These are phyloP conservation scores for Trichocomaceae sp. DNA, from an alignment of 2,329 filamentous ascomycete genomes.

Conservation along the genomic window DNA sequence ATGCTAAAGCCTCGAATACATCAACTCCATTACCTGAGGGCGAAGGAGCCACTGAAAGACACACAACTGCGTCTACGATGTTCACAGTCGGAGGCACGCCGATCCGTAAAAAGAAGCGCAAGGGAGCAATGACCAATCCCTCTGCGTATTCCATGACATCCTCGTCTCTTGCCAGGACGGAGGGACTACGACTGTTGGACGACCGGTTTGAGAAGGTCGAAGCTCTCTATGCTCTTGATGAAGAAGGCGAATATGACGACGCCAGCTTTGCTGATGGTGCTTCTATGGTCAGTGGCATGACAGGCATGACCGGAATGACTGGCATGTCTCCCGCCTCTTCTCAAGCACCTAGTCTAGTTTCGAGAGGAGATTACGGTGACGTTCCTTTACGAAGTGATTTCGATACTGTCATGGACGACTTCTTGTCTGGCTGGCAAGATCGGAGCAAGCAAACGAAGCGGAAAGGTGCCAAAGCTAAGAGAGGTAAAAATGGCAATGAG, in stretches of 20 bases:
- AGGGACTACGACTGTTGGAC: slow-evolving; percentile 78
- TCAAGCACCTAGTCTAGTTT: slow-evolving; percentile 52
- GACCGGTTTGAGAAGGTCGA: slow-evolving; percentile 88
- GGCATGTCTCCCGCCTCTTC: slow-evolving; percentile 54
- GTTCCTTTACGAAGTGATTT: slow-evolving; percentile 69
- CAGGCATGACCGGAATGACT: slow-evolving; percentile 31
- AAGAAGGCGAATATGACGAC: slow-evolving; percentile 48
- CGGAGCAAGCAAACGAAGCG: slow-evolving; percentile 38
- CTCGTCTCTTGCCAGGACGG: slow-evolving; percentile 77
- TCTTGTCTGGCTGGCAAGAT: slow-evolving; percentile 59
- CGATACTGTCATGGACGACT: slow-evolving; percentile 86
- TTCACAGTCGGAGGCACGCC: slow-evolving; percentile 59
- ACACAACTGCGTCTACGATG: slow-evolving; percentile 39
- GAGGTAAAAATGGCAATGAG: slow-evolving; percentile 71
- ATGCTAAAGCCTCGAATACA: slow-evolving; percentile 41
- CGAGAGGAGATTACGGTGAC: slow-evolving; percentile 29
- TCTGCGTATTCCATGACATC: slow-evolving; percentile 90
- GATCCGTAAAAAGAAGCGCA: slow-evolving; percentile 78
- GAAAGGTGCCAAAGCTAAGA: slow-evolving; percentile 46
- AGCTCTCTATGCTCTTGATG: slow-evolving; percentile 65
- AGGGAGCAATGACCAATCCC: slow-evolving; percentile 81
- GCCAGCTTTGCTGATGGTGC: slow-evolving; percentile 31
- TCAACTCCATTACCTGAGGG: slow-evolving; percentile 23
- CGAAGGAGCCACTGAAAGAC: slow-evolving; percentile 25
- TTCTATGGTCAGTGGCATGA: slow-evolving; percentile 43